Evolutionary conservation across 2,329 filamentous ascomycete species (phyloP).

Genomic region (Phaeosphaeriaceae sp.): DNA sequence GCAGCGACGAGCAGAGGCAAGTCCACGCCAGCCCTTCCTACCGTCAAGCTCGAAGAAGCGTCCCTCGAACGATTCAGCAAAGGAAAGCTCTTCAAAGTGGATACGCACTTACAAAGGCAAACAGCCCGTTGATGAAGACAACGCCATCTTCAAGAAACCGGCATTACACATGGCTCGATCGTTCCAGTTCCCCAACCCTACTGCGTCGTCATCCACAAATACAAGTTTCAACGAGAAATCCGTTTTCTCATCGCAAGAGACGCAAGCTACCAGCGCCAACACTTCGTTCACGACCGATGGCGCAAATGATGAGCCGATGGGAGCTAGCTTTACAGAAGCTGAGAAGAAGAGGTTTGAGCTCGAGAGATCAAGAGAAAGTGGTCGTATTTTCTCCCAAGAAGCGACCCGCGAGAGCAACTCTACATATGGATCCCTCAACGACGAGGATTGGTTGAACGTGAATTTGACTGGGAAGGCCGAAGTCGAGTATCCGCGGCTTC

Average conservation of each 20-base stretch:
- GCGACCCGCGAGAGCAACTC: constrained; percentile 26
- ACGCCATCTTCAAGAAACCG: constrained; percentile 33
- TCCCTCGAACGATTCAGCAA: constrained; percentile 20
- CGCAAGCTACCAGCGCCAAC: constrained; percentile 21
- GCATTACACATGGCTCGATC: constrained; percentile 28
- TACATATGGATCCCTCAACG: constrained; percentile 37
- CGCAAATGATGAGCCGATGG: constrained; percentile 8
- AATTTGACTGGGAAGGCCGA: constrained; percentile 24
- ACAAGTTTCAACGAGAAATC: constrained; percentile 32
- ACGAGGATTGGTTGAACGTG: constrained; percentile 23
- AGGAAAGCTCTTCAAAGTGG: constrained; percentile 34
- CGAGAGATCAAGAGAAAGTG: constrained; percentile 5
- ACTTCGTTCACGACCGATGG: constrained; percentile 35
- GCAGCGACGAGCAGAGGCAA: constrained; percentile 33
- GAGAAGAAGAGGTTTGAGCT: constrained; percentile 5
- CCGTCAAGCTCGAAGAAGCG: constrained; percentile 27
- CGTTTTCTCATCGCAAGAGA: constrained; percentile 33
- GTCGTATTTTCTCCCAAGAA: constrained; percentile 17
- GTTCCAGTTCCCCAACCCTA: constrained; percentile 16
- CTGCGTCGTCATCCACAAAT: constrained; percentile 23
- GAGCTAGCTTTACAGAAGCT: constrained; percentile 8
- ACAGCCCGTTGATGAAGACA: constrained; percentile 21
- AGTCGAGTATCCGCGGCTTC: neutral
- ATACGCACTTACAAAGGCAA: constrained; percentile 35
- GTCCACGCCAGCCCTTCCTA: constrained; percentile 26